Evolutionary conservation across 768 basidiomycete species (phyloP), one percentile per base, ranked within the genome.

Genomic region (Ramaria sp.): DNA sequence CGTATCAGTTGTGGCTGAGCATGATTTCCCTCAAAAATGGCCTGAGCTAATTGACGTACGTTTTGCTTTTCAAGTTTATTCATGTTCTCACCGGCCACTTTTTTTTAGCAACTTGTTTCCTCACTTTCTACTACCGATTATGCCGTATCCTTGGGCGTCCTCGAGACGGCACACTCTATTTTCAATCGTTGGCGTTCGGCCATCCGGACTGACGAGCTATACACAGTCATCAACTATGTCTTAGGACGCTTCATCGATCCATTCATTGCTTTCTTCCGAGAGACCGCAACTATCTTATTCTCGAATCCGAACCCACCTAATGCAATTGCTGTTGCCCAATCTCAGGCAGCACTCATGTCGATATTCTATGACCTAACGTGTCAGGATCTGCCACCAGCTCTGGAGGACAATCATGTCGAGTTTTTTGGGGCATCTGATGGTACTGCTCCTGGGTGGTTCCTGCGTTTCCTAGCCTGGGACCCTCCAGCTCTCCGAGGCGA

Each of bases 101-200:
- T 48, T 25, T 22, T 47, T 34, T 61, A 96, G 93, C 90, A 93
- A 87, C 82, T 99, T 43, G 88, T 95, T 18, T 65, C 69, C 18
- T 91, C 88, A 34, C 77, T 98, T 13, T 91, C 90, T 1, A 70
- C 73, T 3, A 78, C 83, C 2, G 82, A 95, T 61, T 94, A 90
- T 64, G 82, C 83, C 56, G 67, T 88, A 59, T 98, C 96, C 66
- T 73, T 94, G 22, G 89, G 88, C 47, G 88, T 99, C 8, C 76
- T 99, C 42, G 81, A 96, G 64, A 93, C 93, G 0, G 93, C 93
- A 0, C 96, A 97, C 66, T 94, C 91, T 37, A 97, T 99, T 62
- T 98, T 97, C 71, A 78, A 75, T 41, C 85, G 84, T 45, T 99
- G 95, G 95, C 81, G 95, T 42, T 82, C 90, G 1, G 87, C 86